Evolutionary conservation across 73 alveolate genomes (phyloP), one percentile per base, ranked within the genome.

Genomic region (Blepharisma stoltei): DNA sequence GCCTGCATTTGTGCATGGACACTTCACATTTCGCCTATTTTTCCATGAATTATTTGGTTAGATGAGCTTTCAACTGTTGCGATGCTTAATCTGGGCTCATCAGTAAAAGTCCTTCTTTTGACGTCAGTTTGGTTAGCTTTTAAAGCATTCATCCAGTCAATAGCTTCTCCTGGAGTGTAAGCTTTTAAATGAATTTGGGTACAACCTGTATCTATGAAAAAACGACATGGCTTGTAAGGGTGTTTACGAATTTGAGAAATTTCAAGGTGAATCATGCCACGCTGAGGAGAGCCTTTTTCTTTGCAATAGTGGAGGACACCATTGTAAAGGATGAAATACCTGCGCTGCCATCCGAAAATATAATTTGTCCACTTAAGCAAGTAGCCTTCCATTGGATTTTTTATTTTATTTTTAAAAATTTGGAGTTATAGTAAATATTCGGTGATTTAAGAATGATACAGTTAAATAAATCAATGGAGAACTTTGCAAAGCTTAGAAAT

Each of bases 71-170:
- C 41, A 32, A 32, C 41, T 32, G 41, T 32, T 32, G 0, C 5
- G 41, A 32, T 32, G 41, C 41, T 32, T 32, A 32, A 32, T 32
- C 41, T 32, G 41, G 41, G 41, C 41, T 32, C 41, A 32, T 32
- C 41, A 32, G 41, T 32, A 32, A 32, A 32, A 32, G 41, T 32
- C 41, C 41, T 32, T 32, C 41, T 32, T 32, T 32, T 32, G 0
- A 32, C 41, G 3, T 32, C 41, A 32, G 41, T 32, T 32, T 32
- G 41, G 41, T 32, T 32, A 32, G 41, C 41, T 60, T n/a, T 44
- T n/a, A 87, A 55, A 7, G 89, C 90, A 20, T 25, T 71, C 0
- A 78, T 55, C 91, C 94, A 87, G 45, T 83, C 83, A 6, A 53
- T 70, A 60, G 81, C 86, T 44, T 83, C 87, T 18, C 54, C 75